Evolutionary conservation across 345 rosid genomes (phyloP), one percentile per base, ranked within the genome.

Genomic region (Erysimum cheiranthoides): DNA sequence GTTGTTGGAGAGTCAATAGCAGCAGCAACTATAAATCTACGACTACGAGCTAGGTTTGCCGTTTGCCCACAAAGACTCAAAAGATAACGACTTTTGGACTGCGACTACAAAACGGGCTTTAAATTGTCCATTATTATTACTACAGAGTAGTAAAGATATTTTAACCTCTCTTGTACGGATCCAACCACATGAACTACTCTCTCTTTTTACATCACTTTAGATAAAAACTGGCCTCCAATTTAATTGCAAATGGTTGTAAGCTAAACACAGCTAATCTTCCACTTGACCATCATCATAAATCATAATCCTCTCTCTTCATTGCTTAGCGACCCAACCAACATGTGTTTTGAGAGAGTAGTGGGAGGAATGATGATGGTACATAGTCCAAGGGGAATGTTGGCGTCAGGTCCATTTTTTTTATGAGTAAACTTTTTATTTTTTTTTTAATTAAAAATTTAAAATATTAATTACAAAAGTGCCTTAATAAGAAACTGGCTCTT

Each of bases 301-400:
- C 25, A 21, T 36, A 53, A 28, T 31, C 28, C 17, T 0, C 49
- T 39, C 49, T 59, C 39, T 61, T 72, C 51, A 50, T 59, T 61
- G 61, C 61, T 56, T 53, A 39, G 65, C 57, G 25, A 54, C 46
- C 65, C 57, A 65, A 45, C 43, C 10, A 73, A 39, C 70, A 32
- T 64, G 65, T 64, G 56, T 21, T 50, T 49, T 18, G 43, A 45
- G 43, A 57, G 39, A 16, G 28, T 43, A 18, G 75, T 21, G 66
- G 38, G 57, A 34, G 6, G 2, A 58, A 70, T 45, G 56, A 58
- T 70, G 57, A 56, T 16, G 42, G 50, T 71, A 60, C 67, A 1
- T 25, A 59, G 49, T 7, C 38, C 65, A 34, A 73, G 65, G 30
- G 53, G 77, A 64, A 73, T 73, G 64, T 73, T 64, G 64, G 73